phyloP scores from a whole-genome alignment of 805 yeast species.

The Cyberlindnera mycetangii region DNA sequence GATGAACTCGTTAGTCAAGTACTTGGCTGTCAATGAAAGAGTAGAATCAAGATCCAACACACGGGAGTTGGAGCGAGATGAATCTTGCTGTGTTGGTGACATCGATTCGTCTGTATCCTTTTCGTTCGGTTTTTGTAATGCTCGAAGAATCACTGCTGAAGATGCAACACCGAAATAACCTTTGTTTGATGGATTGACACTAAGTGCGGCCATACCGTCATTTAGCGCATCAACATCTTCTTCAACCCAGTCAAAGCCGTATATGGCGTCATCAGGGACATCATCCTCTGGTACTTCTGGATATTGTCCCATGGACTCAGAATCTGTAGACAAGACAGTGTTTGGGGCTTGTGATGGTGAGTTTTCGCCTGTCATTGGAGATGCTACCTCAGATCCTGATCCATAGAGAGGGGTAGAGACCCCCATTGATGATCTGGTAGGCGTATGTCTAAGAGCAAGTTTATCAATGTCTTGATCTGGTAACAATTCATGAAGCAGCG shows the following conservation, averaged over 20 bases:
- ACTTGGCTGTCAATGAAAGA: conserved; percentile 28
- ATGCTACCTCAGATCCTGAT: conserved; percentile 9
- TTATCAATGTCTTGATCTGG: conserved; percentile 48
- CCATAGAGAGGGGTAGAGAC: conserved; percentile 5
- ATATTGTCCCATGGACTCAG: conserved; percentile 19
- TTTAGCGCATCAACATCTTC: conserved; percentile 39
- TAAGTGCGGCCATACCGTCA: conserved; percentile 68
- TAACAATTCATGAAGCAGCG: conserved; percentile 38
- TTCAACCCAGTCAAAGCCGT: conserved; percentile 61
- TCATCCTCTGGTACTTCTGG: conserved; percentile 33
- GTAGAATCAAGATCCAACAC: conserved; percentile 26
- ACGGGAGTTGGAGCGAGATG: conserved; percentile 27
- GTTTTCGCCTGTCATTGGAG: conserved; percentile 1
- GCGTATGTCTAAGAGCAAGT: conserved; percentile 25
- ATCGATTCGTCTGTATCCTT: conserved; percentile 19
- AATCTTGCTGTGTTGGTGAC: conserved; percentile 20
- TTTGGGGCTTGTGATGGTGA: conserved; percentile 2
- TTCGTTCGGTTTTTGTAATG: conserved; percentile 37
- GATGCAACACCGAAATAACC: conserved; percentile 71
- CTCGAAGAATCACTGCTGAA: conserved; percentile 50
- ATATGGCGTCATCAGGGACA: conserved; percentile 42
- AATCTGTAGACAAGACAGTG: conserved; percentile 9
- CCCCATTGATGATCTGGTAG: conserved; percentile 6
- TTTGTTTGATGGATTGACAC: conserved; percentile 46
- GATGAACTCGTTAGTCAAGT: conserved; percentile 35